Evolutionary conservation across 768 basidiomycete genomes (phyloP).

Genomic region (Auriscalpium orientale): DNA sequence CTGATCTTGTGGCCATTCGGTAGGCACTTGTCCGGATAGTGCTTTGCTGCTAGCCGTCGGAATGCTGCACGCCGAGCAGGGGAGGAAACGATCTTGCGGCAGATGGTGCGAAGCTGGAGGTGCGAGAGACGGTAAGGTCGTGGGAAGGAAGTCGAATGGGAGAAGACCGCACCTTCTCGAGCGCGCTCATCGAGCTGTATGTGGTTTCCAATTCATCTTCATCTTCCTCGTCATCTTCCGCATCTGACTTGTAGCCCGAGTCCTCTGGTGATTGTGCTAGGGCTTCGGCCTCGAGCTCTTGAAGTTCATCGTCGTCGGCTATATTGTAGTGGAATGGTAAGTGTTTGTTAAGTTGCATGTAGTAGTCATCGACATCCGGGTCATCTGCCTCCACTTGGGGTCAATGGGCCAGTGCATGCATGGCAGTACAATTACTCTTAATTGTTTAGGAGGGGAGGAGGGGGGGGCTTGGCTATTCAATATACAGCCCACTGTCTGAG

Average conservation of each 20-base stretch:
- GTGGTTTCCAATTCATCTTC: neutral
- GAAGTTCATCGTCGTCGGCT: neutral
- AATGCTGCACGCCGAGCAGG: conserved; percentile 23
- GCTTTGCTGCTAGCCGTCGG: conserved; percentile 10
- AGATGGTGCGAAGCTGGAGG: conserved; percentile 23
- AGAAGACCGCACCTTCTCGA: too few species aligned
- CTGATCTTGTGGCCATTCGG: conserved; percentile 1
- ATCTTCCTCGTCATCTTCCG: neutral
- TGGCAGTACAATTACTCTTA: too few species aligned
- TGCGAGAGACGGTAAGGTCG: neutral
- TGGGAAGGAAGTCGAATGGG: neutral
- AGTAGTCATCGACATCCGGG: neutral
- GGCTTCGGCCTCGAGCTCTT: neutral
- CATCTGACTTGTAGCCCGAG: too few species aligned
- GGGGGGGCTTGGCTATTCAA: too few species aligned
- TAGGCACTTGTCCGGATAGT: conserved; percentile 6
- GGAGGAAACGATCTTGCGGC: conserved; percentile 25
- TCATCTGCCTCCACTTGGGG: neutral
- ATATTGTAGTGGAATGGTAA: neutral
- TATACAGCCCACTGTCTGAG: too few species aligned
- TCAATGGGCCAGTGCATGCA: too few species aligned
- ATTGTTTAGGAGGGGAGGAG: too few species aligned
- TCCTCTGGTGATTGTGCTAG: too few species aligned
- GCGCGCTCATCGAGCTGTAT: conserved; percentile 14
- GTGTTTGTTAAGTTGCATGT: neutral